Evolutionary conservation across 225 moss, liverwort and hornwort genomes (phyloP), one percentile per base, ranked within the genome.

Genomic region (Bryoerythrophyllum caledonicum): DNA sequence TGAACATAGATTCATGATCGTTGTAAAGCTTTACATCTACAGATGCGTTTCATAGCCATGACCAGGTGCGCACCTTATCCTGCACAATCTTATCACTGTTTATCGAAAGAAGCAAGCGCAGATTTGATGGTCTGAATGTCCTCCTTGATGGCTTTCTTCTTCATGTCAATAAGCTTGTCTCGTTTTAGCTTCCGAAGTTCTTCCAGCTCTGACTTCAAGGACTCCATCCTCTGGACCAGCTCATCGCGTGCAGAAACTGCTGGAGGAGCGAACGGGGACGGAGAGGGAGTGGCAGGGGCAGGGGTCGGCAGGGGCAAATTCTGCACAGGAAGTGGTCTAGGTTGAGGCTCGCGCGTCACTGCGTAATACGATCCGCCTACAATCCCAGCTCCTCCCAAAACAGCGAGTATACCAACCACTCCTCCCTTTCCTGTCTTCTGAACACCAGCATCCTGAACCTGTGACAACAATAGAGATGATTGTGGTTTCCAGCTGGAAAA

Each of bases 111-210:
- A 72, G 89, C 86, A 43, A 96, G 79, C 52, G 93, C 90, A 37
- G 84, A 67, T 66, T 89, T 76, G 49, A 96, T 96, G 81, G 91
- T 91, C 35, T 46, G 76, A 71, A 96, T 94, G 73, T 96, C 93
- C 35, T 92, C 93, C 84, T 96, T 96, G 68, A 96, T 89, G 10
- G 74, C 82, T 56, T 87, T 83, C 65, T 96, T 96, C 85, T 92
- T 92, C 93, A 96, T 80, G 63, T 96, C 86, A 14, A 93, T 70
- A 21, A 93, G 81, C 62, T 88, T 89, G 71, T 85, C 90, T 41
- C 84, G 89, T 76, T 93, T 92, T 23, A 89, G 79, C 85, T 89
- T 96, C 70, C 96, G 89, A 43, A 96, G 86, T 11, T 67, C 79
- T 65, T 84, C 75, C 20, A 96, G 85, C 57, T 96, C 93, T 4